phyloP scores from a whole-genome alignment of 148 eudicot species.

The Heliosperma pusillum region DNA sequence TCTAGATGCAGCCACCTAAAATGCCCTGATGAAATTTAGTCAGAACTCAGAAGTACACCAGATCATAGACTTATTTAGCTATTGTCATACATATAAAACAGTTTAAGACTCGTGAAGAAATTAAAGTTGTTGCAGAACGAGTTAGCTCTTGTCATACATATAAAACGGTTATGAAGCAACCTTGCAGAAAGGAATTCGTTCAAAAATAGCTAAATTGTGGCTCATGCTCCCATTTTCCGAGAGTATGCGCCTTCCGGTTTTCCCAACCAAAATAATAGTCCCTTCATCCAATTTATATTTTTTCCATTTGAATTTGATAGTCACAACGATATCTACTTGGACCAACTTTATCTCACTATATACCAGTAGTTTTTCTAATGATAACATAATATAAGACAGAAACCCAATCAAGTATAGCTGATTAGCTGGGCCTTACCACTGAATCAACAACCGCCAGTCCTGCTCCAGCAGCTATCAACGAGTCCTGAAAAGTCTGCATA shows the following conservation, averaged over 20 bases:
- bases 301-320: not conserved
- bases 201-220: not conserved
- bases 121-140: not conserved
- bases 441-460: slow-evolving; percentile 83
- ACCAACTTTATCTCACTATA: not conserved
- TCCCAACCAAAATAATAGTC: no score
- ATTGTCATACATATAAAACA: no score
- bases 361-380: not conserved
- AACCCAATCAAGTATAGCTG: slow-evolving; percentile 15
- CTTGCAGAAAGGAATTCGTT: not conserved
- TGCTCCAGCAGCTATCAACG: slow-evolving; percentile 83
- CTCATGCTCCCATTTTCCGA: not conserved
- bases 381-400: not conserved
- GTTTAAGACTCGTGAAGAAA: no score
- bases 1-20: slow-evolving; percentile 74
- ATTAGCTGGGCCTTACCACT: slow-evolving; percentile 66
- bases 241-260: not conserved
- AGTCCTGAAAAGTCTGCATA: slow-evolving; percentile 87
- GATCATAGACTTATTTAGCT: no score
- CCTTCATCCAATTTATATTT: not conserved
- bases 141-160: not conserved
- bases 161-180: not conserved
- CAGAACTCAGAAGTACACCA: slow-evolving; percentile 19
- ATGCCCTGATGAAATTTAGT: slow-evolving; percentile 31
- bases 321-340: not conserved